These are phyloP conservation scores for Westerdykella aurantiaca DNA, from an alignment of 2,329 filamentous ascomycete genomes.

Conservation along the genomic window DNA sequence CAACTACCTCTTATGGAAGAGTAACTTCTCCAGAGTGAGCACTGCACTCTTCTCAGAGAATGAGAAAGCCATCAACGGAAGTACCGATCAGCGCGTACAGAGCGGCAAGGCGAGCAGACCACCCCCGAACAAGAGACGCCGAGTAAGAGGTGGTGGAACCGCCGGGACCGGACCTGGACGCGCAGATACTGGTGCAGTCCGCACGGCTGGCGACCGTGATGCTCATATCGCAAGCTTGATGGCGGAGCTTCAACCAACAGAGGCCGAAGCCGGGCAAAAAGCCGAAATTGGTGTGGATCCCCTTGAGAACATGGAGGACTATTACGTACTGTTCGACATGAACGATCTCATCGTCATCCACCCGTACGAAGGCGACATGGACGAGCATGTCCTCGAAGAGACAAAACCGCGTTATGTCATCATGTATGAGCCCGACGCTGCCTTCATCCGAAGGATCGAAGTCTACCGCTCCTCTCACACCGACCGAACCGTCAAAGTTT, in stretches of 20 bases:
- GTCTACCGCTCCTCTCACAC: slow-evolving; percentile 94
- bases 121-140: slow-evolving; percentile 78
- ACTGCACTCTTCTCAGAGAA: slow-evolving; percentile 72
- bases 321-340: slow-evolving; percentile 88
- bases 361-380: slow-evolving; percentile 90
- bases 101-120: slow-evolving; percentile 54
- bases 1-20: slow-evolving; percentile 86
- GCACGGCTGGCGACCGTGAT: slow-evolving; percentile 74
- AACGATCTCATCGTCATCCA: slow-evolving; percentile 83
- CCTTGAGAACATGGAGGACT: slow-evolving; percentile 85
- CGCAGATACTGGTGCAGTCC: slow-evolving; percentile 65
- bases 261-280: slow-evolving; percentile 69
- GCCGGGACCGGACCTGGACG: slow-evolving; percentile 55
- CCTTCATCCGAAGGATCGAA: slow-evolving; percentile 90
- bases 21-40: slow-evolving; percentile 80
- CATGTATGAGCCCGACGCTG: slow-evolving; percentile 96
- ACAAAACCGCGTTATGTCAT: slow-evolving; percentile 89
- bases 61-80: slow-evolving; percentile 66
- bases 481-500: slow-evolving; percentile 81
- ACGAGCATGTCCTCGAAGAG: slow-evolving; percentile 94
- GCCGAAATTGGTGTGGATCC: slow-evolving; percentile 71
- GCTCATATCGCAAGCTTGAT: slow-evolving; percentile 76
- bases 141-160: slow-evolving; percentile 72
- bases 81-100: slow-evolving; percentile 52
- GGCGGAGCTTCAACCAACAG: slow-evolving; percentile 75